Evolutionary conservation across 805 yeast species (phyloP), one percentile per base, ranked within the genome.

Genomic region (Sugiyamaella americana): DNA sequence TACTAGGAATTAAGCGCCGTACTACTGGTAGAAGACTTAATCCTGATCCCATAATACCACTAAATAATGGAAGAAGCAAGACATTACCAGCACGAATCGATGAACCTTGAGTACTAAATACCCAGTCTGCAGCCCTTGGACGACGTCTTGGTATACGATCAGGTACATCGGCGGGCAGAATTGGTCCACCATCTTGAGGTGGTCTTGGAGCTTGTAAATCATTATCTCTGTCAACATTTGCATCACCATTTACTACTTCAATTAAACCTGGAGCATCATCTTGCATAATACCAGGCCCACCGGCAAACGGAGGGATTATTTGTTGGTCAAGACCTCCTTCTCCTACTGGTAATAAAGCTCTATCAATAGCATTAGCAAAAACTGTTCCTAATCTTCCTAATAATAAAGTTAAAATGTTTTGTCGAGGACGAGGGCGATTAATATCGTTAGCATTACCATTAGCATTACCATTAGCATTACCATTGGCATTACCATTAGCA

Each of bases 111-210:
- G 41, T 36, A 19, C 48, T 38, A 34, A 55, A 44, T 16, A 53
- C 52, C 60, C 57, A 57, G 34, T 54, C 47, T 5, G 47, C 51
- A 5, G 22, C 36, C 40, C 48, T 8, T 8, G 41, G 44, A 11
- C n/a, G 40, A 11, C 19, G 44, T n/a, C n/a, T n/a, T n/a, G n/a
- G n/a, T n/a, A n/a, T n/a, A n/a, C n/a, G n/a, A n/a, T n/a, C n/a
- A n/a, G n/a, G n/a, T 24, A 6, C 44, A 41, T 41, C 36, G n/a
- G 17, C 35, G 16, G 21, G 42, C 5, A 6, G 39, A 6, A n/a
- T 30, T 5, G 41, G 43, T 21, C 30, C 47, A 5, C 46, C 46
- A 16, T 19, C 13, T 40, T 20, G 4, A 36, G n/a, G 13, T 29
- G 34, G 34, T 22, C 16, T 29, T 26, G 43, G 5, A 22, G 36